Base-by-base conservation (phyloP, 371 early-diverging fungal genomes). In the Polyrhizophydium stewartii region DNA sequence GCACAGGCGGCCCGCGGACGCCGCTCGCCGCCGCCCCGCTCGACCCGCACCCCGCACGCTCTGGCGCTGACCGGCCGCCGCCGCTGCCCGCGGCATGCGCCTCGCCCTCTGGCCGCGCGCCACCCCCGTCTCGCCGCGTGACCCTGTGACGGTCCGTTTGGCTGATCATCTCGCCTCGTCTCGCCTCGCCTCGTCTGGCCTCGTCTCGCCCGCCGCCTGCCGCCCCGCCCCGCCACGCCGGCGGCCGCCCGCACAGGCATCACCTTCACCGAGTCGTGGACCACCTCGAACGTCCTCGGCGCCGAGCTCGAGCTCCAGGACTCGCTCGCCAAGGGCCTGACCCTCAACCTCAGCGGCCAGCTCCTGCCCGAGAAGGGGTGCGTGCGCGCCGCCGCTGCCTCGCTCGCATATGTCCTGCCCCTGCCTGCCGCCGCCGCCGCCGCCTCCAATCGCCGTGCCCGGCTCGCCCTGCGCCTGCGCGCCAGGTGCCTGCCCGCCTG, bases 221-320 rank as follows among this genome's bases (percentile, higher is more conserved):
- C 35, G 7, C 7, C 35, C 35, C 13, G 7, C 35, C 13, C 35
- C n/a, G n/a, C n/a, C n/a, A 24, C 28, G 19, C 33, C 25, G 45
- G 31, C 28, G 41, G 41, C 47, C 24, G 25, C 7, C 31, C 30
- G 24, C 27, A 6, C 56, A 75, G 76, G 75, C 47, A 56, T 95
- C 41, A 88, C 93, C 67, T 83, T 94, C 79, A 97, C 97, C 68
- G 92, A 93, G 78, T 83, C 91, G 64, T 95, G 95, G 94, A 93
- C 91, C 74, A 93, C 95, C 68, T 81, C 82, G 77, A 96, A 96
- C 85, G 85, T 90, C 62, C 79, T 97, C 55, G 89, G 90, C 71
- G 89, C 88, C 71, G 87, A 94, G 83, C 81, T 96, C 63, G 97
- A 97, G 81, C 85, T 94, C 27, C 87, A 87, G 72, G 92, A 98